Percentiles rank a stretch among this genome's conserved stretches.
These are phyloP conservation scores for Rubia yunnanensis DNA, from an alignment of 257 asterid genomes.

Conservation along the genomic window DNA sequence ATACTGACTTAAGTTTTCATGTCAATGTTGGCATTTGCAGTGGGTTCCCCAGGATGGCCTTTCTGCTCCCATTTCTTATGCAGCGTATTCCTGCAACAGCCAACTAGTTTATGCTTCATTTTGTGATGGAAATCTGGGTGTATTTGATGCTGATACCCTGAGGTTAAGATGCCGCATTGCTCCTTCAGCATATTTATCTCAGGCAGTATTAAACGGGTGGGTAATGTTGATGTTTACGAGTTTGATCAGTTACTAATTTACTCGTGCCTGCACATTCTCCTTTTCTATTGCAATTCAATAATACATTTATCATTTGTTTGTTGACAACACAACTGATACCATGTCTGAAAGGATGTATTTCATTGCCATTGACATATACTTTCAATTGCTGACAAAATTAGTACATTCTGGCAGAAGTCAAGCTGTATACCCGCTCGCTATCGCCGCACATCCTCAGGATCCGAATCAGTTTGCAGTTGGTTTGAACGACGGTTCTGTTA, in stretches of 20 bases:
- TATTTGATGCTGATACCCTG: conserved; percentile 85
- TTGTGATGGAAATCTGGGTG: conserved; percentile 73
- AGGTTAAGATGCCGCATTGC: conserved; percentile 80
- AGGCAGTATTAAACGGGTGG: conserved; percentile 60
- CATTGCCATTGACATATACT: neutral
- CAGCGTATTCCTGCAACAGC: conserved; percentile 91
- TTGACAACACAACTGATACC: too few species aligned
- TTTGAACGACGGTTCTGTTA: conserved; percentile 81
- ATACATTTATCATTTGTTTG: too few species aligned
- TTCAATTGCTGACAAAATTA: conserved; percentile 6
- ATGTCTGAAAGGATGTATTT: neutral
- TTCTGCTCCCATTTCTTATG: conserved; percentile 85
- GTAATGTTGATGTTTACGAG: conserved; percentile 9
- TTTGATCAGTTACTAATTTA: neutral
- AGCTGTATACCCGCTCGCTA: conserved; percentile 52
- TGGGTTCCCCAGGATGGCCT: conserved; percentile 95
- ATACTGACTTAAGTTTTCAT: conserved; percentile 7
- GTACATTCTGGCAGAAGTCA: conserved; percentile 43
- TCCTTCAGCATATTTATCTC: conserved; percentile 69
- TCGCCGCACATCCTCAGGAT: conserved; percentile 88
- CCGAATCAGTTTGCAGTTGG: conserved; percentile 85
- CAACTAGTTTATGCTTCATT: conserved; percentile 81
- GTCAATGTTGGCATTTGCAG: conserved; percentile 29
- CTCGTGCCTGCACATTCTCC: neutral
- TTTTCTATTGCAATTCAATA: too few species aligned